Percentiles rank a stretch among this genome's conserved stretches.
Evolutionary conservation across 176 grass and related monocot species (phyloP).

Genomic region (Oryza coarctata): DNA sequence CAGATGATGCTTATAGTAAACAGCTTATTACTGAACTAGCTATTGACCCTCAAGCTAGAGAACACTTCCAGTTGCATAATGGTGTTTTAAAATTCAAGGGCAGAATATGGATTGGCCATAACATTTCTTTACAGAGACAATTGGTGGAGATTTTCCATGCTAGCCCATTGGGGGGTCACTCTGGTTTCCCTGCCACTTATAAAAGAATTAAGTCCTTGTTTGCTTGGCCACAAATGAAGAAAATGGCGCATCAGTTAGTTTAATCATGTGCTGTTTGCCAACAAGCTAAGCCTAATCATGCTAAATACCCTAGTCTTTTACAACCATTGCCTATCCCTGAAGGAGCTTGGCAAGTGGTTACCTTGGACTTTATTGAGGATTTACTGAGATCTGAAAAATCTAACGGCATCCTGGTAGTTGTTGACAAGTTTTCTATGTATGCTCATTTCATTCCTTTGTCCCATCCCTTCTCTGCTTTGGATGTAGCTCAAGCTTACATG

Average conservation of each 20-base stretch:
- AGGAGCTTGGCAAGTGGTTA: background rate
- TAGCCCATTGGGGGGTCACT: background rate
- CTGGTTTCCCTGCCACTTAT: background rate
- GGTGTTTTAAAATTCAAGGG: no score
- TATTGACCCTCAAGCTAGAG: no score
- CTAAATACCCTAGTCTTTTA: rapidly evolving
- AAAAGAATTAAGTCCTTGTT: background rate
- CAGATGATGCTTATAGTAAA: no score
- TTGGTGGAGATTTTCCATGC: rapidly evolving
- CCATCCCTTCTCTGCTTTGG: background rate
- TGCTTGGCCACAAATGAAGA: background rate
- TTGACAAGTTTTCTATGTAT: background rate
- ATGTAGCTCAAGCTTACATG: background rate
- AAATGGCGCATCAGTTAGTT: rapidly evolving
- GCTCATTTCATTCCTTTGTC: background rate
- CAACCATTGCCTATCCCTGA: background rate
- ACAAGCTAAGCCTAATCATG: background rate
- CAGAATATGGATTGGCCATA: background rate
- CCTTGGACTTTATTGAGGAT: background rate
- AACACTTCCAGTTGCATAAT: no score
- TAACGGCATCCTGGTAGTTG: background rate
- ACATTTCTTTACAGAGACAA: rapidly evolving
- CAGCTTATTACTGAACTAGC: background rate
- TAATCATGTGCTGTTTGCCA: rapidly evolving
- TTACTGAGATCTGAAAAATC: rapidly evolving